These are phyloP conservation scores for Erucastrum elatum DNA, from an alignment of 345 rosid species.

Conservation along the genomic window DNA sequence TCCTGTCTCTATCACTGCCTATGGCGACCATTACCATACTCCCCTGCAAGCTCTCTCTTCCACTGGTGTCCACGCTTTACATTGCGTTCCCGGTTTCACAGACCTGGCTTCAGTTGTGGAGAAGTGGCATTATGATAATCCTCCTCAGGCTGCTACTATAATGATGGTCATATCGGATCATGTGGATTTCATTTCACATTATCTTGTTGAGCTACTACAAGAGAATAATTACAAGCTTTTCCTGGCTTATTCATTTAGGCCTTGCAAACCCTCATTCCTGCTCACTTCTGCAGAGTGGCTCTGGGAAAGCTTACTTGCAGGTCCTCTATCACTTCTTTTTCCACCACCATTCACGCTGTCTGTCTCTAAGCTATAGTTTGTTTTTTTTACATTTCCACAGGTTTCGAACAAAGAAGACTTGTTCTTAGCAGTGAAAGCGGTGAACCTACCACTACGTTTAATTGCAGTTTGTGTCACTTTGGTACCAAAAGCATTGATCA, in stretches of 20 bases:
- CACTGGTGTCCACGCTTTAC: background rate
- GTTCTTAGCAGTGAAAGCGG: background rate
- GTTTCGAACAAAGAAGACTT: background rate
- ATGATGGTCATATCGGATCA: background rate
- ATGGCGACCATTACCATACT: background rate
- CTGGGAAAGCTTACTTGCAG: background rate
- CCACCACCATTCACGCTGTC: no score
- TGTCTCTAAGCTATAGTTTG: no score
- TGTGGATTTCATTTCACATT: background rate
- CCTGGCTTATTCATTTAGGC: background rate
- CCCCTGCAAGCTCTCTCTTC: background rate
- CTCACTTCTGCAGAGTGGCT: conserved; percentile 8
- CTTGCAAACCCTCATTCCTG: background rate
- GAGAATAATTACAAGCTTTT: background rate
- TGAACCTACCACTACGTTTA: background rate
- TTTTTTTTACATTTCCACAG: no score
- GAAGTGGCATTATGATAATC: background rate
- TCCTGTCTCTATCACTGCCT: background rate
- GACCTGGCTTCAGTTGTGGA: no score
- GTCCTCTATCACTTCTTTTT: background rate
- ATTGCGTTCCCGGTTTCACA: no score
- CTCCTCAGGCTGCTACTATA: background rate
- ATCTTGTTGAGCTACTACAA: background rate
- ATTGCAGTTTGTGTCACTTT: background rate
- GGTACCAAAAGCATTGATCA: background rate